A percentile compares a stretch with the other conserved stretches of the same genome.
These are phyloP conservation scores for Triticum urartu DNA, from an alignment of 176 grass and related monocot species.

Conservation along the genomic window DNA sequence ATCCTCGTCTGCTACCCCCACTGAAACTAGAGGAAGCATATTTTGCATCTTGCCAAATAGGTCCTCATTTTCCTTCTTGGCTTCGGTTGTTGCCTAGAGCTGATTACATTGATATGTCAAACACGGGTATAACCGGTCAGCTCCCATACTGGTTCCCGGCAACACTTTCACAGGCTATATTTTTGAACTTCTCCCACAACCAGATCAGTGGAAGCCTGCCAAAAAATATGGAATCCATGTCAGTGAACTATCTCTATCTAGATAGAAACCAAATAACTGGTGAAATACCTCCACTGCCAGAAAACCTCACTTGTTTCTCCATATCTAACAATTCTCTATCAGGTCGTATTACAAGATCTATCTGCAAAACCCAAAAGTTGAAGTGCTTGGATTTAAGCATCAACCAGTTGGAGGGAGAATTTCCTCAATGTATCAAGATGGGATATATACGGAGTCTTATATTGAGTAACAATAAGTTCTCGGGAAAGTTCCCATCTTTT, in stretches of 20 bases:
- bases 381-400: rapidly evolving
- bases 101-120: constrained; percentile 4
- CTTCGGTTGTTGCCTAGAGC: background rate
- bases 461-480: constrained; percentile 28
- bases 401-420: background rate
- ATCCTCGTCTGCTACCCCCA: background rate
- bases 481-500: constrained; percentile 4
- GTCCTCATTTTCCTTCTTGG: constrained; percentile 38
- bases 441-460: rapidly evolving
- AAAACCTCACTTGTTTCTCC: background rate
- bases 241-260: background rate
- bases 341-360: constrained; percentile 12
- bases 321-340: background rate
- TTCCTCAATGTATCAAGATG: background rate
- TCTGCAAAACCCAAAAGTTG: background rate
- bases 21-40: background rate
- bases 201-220: background rate
- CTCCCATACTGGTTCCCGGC: constrained; percentile 34
- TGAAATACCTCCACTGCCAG: background rate
- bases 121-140: background rate
- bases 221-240: background rate
- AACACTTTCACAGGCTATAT: background rate
- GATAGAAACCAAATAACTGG: constrained; percentile 9
- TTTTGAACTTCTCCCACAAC: constrained; percentile 34
- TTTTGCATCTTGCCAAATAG: constrained; percentile 28